Conservation (phyloP, 1,284 basidiomycete genomes). For the Apiotrichum gracile region DNA sequence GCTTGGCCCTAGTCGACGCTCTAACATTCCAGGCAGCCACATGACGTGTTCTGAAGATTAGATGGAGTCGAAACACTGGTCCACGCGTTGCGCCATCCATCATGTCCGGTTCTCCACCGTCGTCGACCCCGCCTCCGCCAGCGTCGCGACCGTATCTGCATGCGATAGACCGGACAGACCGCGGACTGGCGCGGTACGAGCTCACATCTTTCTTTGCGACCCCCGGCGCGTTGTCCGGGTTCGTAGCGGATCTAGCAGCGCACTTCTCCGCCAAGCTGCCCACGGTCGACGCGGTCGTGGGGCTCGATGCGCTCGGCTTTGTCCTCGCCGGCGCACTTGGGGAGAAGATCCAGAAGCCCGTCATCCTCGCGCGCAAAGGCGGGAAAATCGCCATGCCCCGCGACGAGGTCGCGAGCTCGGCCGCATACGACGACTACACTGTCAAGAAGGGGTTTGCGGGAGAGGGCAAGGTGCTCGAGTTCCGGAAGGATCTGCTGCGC, state of each 20-base stretch:
- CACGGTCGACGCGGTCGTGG: slow-evolving; percentile 9
- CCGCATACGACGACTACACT: slow-evolving; percentile 3
- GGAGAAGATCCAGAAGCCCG: background rate
- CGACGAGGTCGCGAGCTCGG: slow-evolving; percentile 1
- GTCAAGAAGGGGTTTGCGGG: background rate
- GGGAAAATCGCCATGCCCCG: slow-evolving; percentile 11
- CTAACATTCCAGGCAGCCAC: no score
- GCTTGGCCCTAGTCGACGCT: no score
- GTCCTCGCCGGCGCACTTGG: slow-evolving; percentile 7
- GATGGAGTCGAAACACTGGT: no score
- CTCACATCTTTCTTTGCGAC: slow-evolving; percentile 17
- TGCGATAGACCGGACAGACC: slow-evolving; percentile 10
- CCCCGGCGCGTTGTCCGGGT: slow-evolving; percentile 4
- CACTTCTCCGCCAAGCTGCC: slow-evolving; percentile 3
- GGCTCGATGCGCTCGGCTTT: slow-evolving; percentile 14
- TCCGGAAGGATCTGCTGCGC: slow-evolving; percentile 8
- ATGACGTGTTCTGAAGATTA: no score
- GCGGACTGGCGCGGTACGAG: slow-evolving; percentile 7
- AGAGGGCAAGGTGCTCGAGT: slow-evolving; percentile 8
- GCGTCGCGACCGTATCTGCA: slow-evolving; percentile 9
- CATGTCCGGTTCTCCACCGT: no score
- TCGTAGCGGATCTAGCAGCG: slow-evolving; percentile 3
- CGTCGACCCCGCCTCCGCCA: background rate
- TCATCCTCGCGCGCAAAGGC: slow-evolving; percentile 9
- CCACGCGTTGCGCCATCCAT: no score